Conservation (phyloP, 2,329 filamentous ascomycete species). For the Cryphonectria parasitica region DNA sequence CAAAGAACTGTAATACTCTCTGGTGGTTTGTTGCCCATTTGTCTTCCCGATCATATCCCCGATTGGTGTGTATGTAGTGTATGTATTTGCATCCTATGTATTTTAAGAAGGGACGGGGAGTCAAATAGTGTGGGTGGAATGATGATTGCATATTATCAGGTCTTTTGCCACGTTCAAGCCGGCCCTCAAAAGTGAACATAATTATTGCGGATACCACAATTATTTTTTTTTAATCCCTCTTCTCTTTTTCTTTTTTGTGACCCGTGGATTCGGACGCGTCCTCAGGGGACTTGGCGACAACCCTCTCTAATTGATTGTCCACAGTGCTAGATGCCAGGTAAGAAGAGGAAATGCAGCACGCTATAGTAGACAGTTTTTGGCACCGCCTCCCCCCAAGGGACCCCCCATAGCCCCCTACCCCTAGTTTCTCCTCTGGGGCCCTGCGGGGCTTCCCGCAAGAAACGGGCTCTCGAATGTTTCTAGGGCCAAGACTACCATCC, state of each 20-base stretch:
- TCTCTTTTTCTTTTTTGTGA: background rate
- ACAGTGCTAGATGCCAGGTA: background rate
- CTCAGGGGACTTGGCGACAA: background rate
- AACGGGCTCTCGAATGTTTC: constrained; percentile 8
- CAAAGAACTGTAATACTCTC: background rate
- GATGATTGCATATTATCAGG: background rate
- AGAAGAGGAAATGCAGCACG: too few relatives aligned
- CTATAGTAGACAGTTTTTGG: background rate
- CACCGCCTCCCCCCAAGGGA: too few relatives aligned
- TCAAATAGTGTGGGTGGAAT: background rate
- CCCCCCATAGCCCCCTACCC: too few relatives aligned
- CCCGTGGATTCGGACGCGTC: background rate
- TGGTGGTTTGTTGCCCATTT: background rate
- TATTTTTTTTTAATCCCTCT: background rate
- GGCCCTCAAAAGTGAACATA: background rate
- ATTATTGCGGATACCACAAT: background rate
- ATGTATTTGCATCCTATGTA: background rate
- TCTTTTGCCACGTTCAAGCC: too few relatives aligned
- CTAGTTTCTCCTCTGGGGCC: background rate
- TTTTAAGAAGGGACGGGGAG: background rate
- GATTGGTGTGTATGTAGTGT: background rate
- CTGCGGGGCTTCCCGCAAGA: constrained; percentile 3
- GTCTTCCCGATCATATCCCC: constrained; percentile 1
- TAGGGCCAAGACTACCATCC: background rate
- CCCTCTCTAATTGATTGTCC: background rate